phyloP scores from a whole-genome alignment of 148 eudicot species.

The Camellia granthamiana region DNA sequence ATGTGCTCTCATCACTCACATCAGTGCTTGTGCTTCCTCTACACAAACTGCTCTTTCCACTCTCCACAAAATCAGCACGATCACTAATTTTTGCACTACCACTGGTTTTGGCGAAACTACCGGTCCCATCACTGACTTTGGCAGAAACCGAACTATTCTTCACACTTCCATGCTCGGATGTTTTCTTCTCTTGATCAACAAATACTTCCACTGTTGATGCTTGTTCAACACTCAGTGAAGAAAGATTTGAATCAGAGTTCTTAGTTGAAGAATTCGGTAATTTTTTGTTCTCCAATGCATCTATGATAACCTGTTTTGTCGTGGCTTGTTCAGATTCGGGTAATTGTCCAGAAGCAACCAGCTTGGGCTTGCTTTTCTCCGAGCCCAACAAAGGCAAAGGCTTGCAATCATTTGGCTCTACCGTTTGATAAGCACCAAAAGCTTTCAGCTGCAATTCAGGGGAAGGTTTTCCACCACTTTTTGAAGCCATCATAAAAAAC shows the following conservation, averaged over 20 bases:
- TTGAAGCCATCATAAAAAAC: constrained; percentile 35
- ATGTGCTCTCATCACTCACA: constrained; percentile 66
- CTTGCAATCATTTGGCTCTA: neutral
- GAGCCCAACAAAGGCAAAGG: constrained; percentile 15
- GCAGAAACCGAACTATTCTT: constrained; percentile 53
- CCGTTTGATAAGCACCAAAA: constrained; percentile 1
- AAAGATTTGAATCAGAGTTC: constrained; percentile 6
- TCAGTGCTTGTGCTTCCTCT: constrained; percentile 67
- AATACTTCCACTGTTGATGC: constrained; percentile 27
- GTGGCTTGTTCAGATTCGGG: constrained; percentile 24
- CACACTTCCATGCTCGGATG: constrained; percentile 35
- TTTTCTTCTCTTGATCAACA: constrained; percentile 47
- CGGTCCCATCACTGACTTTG: constrained; percentile 51
- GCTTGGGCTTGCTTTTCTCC: constrained; percentile 21
- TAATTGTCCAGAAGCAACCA: constrained; percentile 25
- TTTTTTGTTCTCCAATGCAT: constrained; percentile 8
- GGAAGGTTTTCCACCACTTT: constrained; percentile 20
- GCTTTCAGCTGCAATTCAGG: constrained; percentile 17
- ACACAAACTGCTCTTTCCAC: constrained; percentile 61
- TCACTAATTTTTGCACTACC: constrained; percentile 56
- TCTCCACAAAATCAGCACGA: constrained; percentile 48
- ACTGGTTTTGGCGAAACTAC: constrained; percentile 51
- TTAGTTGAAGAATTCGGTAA: neutral
- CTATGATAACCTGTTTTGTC: constrained; percentile 17
- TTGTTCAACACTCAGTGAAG: constrained; percentile 15